Evolutionary conservation across 2,329 filamentous ascomycete species (phyloP), one percentile per base, ranked within the genome.

Genomic region (Aspergillus phoenicis): DNA sequence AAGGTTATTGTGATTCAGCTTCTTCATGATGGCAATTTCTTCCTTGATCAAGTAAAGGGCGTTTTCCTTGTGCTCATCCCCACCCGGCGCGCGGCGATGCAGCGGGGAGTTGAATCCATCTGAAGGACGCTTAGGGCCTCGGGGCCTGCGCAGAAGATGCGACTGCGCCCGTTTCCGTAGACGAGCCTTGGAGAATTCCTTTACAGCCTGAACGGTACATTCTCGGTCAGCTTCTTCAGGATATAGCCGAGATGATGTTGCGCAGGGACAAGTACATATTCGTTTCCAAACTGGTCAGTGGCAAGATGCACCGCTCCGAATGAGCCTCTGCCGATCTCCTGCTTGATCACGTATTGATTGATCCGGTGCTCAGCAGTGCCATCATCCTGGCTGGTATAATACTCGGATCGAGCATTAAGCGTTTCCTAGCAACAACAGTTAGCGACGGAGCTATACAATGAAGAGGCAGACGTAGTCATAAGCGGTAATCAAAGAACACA

Each of bases 1-100:
- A n/a, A 99, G 82, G 72, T 98, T 99, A 28, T 88, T 89, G 72
- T 99, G 95, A 72, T 97, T 89, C 51, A 98, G 84, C 79, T 98
- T 98, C 82, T 98, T 99, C 93, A 99, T 98, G 73, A 98, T 96
- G 61, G 95, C 95, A 70, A 98, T 95, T 77, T 99, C 95, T 75
- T 97, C 91, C 63, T 93, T 90, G 75, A 99, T 98, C 62, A 98
- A 81, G 71, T 91, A 91, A 11, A 98, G 82, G 0, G 94, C 87
- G 67, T 89, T 89, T 73, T 90, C 89, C 47, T 84, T 84, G 49
- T 82, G 79, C 62, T 84, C 81, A 60, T 82, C 77, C 22, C 77
- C 75, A 24, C 82, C 78, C 47, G 82, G 81, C 8, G 85, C 84
- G 68, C 85, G 83, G 38, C 87, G 82, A 74, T 89, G 85, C 55